phyloP scores from a whole-genome alignment of 192 early-diverging fungal genomes.

The Podila epicladia region DNA sequence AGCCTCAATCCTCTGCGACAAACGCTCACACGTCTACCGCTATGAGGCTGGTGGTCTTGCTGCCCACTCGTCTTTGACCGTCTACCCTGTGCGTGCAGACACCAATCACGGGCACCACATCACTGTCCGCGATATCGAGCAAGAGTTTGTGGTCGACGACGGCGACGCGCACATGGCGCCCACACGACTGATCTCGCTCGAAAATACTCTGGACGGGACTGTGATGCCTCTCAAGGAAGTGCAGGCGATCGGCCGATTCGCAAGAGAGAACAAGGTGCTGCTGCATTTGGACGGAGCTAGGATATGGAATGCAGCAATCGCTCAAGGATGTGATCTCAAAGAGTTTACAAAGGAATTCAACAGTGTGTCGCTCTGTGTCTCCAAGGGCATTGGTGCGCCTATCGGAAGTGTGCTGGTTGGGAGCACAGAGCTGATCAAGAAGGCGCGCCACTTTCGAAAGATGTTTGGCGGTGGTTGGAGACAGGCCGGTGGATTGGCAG shows the following conservation, averaged over 20 bases:
- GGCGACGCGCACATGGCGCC: conserved; percentile 69
- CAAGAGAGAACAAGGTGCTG: conserved; percentile 57
- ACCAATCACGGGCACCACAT: conserved; percentile 63
- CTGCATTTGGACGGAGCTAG: conserved; percentile 93
- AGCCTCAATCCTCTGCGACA: conserved; percentile 80
- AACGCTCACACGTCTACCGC: conserved; percentile 77
- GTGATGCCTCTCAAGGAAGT: conserved; percentile 85
- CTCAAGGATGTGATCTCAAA: conserved; percentile 70
- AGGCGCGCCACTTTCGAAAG: conserved; percentile 87
- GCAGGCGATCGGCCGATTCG: conserved; percentile 67
- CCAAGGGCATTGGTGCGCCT: conserved; percentile 92
- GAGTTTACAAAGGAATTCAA: conserved; percentile 80
- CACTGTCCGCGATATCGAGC: conserved; percentile 53
- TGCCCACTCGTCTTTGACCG: conserved; percentile 71
- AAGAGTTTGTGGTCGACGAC: conserved; percentile 39
- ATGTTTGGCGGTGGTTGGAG: conserved; percentile 94
- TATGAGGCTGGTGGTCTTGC: conserved; percentile 87
- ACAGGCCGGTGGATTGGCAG: conserved; percentile 89
- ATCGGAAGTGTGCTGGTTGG: conserved; percentile 90
- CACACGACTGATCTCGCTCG: conserved; percentile 82
- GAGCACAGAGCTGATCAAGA: conserved; percentile 69
- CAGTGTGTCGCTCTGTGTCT: conserved; percentile 91
- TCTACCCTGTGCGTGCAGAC: conserved; percentile 68
- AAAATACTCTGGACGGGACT: conserved; percentile 89
- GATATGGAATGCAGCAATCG: conserved; percentile 87